A percentile compares a stretch with the other conserved stretches of the same genome.
phyloP scores from a whole-genome alignment of 176 grass and related monocot species.

The Zizania latifolia region DNA sequence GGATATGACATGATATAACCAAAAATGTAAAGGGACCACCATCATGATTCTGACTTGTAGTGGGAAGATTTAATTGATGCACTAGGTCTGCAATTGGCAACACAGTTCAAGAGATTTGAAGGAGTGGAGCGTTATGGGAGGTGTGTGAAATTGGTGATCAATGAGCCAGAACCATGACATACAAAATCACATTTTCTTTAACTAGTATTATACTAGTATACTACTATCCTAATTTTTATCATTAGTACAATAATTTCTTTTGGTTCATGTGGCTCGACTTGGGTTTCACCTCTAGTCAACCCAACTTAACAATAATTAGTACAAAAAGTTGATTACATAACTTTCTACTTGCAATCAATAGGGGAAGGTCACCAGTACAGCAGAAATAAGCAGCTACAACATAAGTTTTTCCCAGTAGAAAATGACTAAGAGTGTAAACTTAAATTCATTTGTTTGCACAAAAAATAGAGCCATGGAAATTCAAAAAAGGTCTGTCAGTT shows the following conservation, averaged over 20 bases:
- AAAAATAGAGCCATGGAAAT: not conserved
- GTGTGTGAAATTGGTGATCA: too few relatives aligned
- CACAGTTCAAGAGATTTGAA: not conserved
- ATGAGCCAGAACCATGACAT: too few relatives aligned
- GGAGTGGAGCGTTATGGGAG: not conserved
- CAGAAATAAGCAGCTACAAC: not conserved
- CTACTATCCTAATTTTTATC: too few relatives aligned
- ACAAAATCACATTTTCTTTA: too few relatives aligned
- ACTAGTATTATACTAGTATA: too few relatives aligned
- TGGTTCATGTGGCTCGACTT: not conserved
- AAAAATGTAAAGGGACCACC: slow-evolving; percentile 24
- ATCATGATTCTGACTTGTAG: slow-evolving; percentile 33
- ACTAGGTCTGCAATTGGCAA: slow-evolving; percentile 8
- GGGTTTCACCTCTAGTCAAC: not conserved
- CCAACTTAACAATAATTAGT: too few relatives aligned
- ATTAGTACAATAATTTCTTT: too few relatives aligned
- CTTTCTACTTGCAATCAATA: not conserved
- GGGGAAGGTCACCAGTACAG: not conserved
- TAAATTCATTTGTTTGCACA: not conserved
- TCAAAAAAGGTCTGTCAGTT: slow-evolving; percentile 19
- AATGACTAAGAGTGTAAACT: not conserved
- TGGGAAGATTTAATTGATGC: slow-evolving; percentile 14
- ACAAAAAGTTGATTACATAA: not conserved
- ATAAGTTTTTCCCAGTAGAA: slow-evolving; percentile 14
- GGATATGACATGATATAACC: not conserved